Evolutionary conservation across 2,329 filamentous ascomycete species (phyloP), one percentile per base, ranked within the genome.

Genomic region (Nemania sp.): DNA sequence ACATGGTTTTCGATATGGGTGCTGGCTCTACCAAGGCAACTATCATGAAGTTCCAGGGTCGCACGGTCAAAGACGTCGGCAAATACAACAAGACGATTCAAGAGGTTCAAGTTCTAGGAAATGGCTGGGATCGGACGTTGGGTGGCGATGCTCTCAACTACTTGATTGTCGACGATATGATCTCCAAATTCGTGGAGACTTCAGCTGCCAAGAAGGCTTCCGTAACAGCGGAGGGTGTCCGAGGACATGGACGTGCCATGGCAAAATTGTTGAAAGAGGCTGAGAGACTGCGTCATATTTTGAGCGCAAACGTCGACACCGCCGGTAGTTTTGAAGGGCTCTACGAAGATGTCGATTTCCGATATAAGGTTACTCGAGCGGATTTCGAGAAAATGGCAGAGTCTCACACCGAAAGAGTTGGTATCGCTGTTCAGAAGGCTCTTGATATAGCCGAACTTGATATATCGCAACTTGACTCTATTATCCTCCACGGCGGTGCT

Each of bases 1-100:
- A 99, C 82, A 83, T 99, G 79, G 89, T 99, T 32, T 99, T 96
- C 77, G 96, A 99, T 78, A 98, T 99, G 94, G 96, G 96, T 73
- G 94, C 96, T 73, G 96, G 96, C 4, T 98, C 93, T 53, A 92
- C 95, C 35, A 97, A 93, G 75, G 95, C 95, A 4, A 96, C 94
- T 6, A 84, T 99, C 60, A 82, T 99, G 78, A 92, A 90, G 75
- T 97, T 99, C 82, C 94, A 98, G 80, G 92, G 92, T 78, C 90
- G 91, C 74, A 90, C 87, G 1, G 91, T 98, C 70, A 99, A 98
- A 85, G 95, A 98, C 74, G 82, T 95, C 63, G 94, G 94, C 72
- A 94, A 92, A 79, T 95, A 89, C 84, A 98, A 98, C 86, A 98
- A 98, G 88, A 98, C 94, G 1, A 83, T 99, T 35, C 96, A 98